A percentile compares a stretch with the other conserved stretches of the same genome.
Conservation (phyloP, 352 stramenopile genomes). For the Peronospora farinosa region DNA sequence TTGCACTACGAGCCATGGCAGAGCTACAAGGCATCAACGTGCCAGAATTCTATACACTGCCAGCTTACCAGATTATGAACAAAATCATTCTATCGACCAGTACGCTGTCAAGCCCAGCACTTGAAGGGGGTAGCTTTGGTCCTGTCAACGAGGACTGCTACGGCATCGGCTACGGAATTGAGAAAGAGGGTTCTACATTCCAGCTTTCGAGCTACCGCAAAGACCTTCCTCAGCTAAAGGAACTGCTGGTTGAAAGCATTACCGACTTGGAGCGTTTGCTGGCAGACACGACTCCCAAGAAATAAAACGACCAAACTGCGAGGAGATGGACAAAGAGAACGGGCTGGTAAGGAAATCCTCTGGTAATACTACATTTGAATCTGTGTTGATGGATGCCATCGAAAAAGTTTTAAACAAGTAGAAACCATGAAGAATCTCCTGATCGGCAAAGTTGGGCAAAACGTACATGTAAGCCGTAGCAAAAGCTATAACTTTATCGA, state of each 20-base stretch:
- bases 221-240: slow-evolving; percentile 64
- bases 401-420: no score
- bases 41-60: slow-evolving; percentile 76
- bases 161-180: slow-evolving; percentile 86
- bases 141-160: slow-evolving; percentile 87
- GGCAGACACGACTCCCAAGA: slow-evolving; percentile 32
- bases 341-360: no score
- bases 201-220: slow-evolving; percentile 82
- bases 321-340: neutral
- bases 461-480: neutral
- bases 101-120: slow-evolving; percentile 75
- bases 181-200: slow-evolving; percentile 76
- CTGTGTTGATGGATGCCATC: no score
- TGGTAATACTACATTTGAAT: no score
- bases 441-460: neutral
- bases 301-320: slow-evolving; percentile 6
- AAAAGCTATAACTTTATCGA: slow-evolving; percentile 11
- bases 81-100: slow-evolving; percentile 89
- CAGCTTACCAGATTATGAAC: slow-evolving; percentile 72
- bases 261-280: slow-evolving; percentile 66
- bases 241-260: slow-evolving; percentile 67
- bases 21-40: slow-evolving; percentile 46
- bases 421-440: no score
- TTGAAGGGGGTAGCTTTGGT: slow-evolving; percentile 86
- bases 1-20: slow-evolving; percentile 69